phyloP scores from a whole-genome alignment of 2,329 filamentous ascomycete species.

The Daldinia sp. region DNA sequence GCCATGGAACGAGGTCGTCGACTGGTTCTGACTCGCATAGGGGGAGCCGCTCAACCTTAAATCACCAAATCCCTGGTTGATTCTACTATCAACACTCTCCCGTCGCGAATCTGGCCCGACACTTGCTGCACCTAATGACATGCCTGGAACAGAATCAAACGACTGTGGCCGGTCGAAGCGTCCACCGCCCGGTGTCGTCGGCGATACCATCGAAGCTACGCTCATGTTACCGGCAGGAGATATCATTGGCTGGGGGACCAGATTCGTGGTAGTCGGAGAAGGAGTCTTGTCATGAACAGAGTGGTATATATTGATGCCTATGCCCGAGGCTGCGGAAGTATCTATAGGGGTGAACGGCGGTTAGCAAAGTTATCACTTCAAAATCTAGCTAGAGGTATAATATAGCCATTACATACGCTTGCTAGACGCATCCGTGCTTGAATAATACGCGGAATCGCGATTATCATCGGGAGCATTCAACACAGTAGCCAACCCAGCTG shows the following conservation, averaged over 20 bases:
- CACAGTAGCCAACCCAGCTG: conserved; percentile 59
- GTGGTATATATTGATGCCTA: conserved; percentile 56
- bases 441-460: conserved; percentile 62
- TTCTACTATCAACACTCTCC: conserved; percentile 81
- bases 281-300: conserved; percentile 68
- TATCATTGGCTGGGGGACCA: conserved; percentile 60
- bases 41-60: conserved; percentile 75
- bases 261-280: conserved; percentile 63
- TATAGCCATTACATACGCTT: conserved; percentile 53
- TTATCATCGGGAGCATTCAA: conserved; percentile 60
- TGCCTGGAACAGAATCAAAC: conserved; percentile 50
- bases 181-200: conserved; percentile 58
- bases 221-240: conserved; percentile 71
- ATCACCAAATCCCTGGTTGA: conserved; percentile 75
- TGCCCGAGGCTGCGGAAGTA: conserved; percentile 56
- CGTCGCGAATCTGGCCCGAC: conserved; percentile 66
- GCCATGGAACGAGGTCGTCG: conserved; percentile 77
- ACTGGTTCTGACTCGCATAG: conserved; percentile 80
- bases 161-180: conserved; percentile 56
- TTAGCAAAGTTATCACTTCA: conserved; percentile 36
- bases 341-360: conserved; percentile 45
- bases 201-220: conserved; percentile 71
- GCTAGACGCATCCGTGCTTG: conserved; percentile 57
- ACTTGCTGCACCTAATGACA: conserved; percentile 46
- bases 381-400: conserved; percentile 17